phyloP scores from a whole-genome alignment of 1,139 yeast species.

The Pichia norvegensis region DNA sequence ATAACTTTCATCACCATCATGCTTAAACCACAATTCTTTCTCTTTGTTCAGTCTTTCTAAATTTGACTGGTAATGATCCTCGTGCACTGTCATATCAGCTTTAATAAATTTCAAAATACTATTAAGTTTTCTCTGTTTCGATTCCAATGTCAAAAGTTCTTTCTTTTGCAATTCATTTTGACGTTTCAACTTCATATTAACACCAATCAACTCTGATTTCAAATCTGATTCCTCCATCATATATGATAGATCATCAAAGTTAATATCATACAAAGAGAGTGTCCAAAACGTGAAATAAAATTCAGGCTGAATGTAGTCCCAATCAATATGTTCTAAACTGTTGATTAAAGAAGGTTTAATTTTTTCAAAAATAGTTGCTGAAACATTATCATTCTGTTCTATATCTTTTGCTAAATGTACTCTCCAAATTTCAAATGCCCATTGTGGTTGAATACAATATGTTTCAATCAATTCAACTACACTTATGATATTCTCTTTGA shows the following conservation, averaged over 20 bases:
- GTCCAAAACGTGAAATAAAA: constrained; percentile 68
- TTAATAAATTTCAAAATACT: constrained; percentile 27
- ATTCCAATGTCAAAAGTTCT: constrained; percentile 19
- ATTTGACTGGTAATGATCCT: constrained; percentile 28
- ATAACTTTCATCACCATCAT: constrained; percentile 20
- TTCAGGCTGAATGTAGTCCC: constrained; percentile 20
- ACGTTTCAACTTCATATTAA: constrained; percentile 30
- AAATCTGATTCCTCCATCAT: constrained; percentile 38
- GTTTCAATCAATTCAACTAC: constrained; percentile 39
- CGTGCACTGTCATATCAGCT: constrained; percentile 31
- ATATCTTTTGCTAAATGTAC: constrained; percentile 29
- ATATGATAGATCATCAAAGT: constrained; percentile 47
- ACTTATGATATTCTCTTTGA: constrained; percentile 35
- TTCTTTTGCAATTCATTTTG: constrained; percentile 28
- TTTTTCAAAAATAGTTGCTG: constrained; percentile 10
- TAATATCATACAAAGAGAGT: constrained; percentile 65
- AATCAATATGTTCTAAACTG: constrained; percentile 28
- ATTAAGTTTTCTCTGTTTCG: constrained; percentile 7
- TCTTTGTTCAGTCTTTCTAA: constrained; percentile 28
- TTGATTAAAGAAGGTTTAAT: constrained; percentile 23
- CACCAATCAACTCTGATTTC: constrained; percentile 30
- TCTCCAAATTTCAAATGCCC: constrained; percentile 83
- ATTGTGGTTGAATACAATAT: constrained; percentile 50
- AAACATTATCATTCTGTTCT: constrained; percentile 12
- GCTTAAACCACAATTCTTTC: constrained; percentile 29